These are phyloP conservation scores for Collariella sp. DNA, from an alignment of 495 filamentous ascomycete genomes.

Conservation along the genomic window DNA sequence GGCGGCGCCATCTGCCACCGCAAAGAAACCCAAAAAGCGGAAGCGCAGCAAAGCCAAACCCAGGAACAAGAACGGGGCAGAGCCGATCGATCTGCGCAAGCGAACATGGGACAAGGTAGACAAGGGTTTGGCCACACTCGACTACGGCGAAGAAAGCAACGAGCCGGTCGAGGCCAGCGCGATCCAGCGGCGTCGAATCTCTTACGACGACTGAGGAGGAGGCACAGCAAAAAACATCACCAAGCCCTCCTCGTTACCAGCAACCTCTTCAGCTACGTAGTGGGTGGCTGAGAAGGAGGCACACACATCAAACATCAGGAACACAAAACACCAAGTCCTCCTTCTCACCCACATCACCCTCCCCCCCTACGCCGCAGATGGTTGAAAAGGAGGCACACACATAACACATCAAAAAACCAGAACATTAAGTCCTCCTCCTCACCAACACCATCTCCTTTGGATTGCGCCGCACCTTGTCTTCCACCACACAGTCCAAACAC, in stretches of 20 bases:
- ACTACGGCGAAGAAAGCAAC: conserved; percentile 41
- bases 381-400: neutral
- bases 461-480: neutral
- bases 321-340: neutral
- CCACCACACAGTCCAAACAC: neutral
- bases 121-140: conserved; percentile 41
- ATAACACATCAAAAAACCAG: neutral
- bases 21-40: conserved; percentile 26
- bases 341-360: neutral
- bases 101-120: conserved; percentile 52
- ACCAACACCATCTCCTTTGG: neutral
- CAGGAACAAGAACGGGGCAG: conserved; percentile 25
- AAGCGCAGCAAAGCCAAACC: conserved; percentile 30
- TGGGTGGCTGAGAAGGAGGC: too few species aligned
- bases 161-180: conserved; percentile 15
- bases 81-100: conserved; percentile 48
- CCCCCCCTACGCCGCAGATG: too few species aligned
- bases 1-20: conserved; percentile 24
- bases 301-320: neutral
- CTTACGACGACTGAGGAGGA: conserved; percentile 40
- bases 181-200: conserved; percentile 37
- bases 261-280: too few species aligned
- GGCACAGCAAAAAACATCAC: neutral
- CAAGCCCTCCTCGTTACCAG: neutral
- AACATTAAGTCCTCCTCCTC: neutral